A percentile compares a stretch with the other conserved stretches of the same genome.
Conservation (phyloP, 169 alveolate species). For the Plasmodium vivax region DNA sequence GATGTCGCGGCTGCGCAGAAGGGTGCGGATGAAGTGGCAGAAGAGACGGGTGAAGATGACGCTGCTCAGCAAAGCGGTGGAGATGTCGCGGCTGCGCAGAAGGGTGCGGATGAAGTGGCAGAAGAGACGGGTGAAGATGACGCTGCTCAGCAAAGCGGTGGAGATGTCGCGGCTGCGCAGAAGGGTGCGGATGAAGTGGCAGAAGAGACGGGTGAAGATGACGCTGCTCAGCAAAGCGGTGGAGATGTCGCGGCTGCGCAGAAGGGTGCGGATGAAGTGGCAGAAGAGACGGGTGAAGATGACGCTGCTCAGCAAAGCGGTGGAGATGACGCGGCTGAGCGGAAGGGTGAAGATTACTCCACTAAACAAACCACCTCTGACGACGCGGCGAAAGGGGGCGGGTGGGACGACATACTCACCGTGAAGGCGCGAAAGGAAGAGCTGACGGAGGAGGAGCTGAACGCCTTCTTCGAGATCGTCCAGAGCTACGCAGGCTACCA, state of each 20-base stretch:
- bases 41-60: background rate
- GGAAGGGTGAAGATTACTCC: background rate
- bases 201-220: background rate
- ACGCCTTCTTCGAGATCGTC: constrained; percentile 76
- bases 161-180: too few relatives aligned
- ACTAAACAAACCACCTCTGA: background rate
- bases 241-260: too few relatives aligned
- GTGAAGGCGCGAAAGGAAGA: constrained; percentile 66
- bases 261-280: too few relatives aligned
- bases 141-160: background rate
- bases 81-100: too few relatives aligned
- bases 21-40: background rate
- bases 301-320: too few relatives aligned
- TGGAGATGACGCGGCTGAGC: too few relatives aligned
- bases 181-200: too few relatives aligned
- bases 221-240: too few relatives aligned
- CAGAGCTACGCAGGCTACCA: constrained; percentile 83
- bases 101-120: background rate
- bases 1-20: background rate
- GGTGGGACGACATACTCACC: constrained; percentile 16
- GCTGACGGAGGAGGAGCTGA: constrained; percentile 78
- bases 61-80: background rate
- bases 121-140: background rate
- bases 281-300: background rate
- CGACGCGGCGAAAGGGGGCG: background rate